Conservation (phyloP, 495 filamentous ascomycete species). For the Neurospora sp. region DNA sequence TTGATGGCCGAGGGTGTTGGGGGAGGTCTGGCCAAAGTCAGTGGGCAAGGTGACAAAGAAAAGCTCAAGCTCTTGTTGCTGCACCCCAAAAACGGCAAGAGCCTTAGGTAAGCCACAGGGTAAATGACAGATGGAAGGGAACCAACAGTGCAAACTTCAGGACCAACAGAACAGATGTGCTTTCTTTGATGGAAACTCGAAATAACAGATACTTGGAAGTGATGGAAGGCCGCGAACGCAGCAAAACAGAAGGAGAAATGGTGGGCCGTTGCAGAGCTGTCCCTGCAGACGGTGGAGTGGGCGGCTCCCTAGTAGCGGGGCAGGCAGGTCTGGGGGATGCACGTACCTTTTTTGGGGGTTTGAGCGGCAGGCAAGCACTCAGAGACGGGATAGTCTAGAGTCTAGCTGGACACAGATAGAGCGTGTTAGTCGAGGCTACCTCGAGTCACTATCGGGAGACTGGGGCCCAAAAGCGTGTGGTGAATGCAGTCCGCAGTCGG, state of each 20-base stretch:
- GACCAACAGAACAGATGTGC: background rate
- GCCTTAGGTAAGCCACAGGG: background rate
- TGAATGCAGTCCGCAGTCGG: background rate
- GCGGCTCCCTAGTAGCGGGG: constrained; percentile 11
- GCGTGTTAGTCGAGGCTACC: background rate
- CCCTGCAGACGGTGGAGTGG: constrained; percentile 1
- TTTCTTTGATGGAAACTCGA: background rate
- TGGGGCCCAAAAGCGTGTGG: background rate
- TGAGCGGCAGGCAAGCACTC: background rate
- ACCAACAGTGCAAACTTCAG: background rate
- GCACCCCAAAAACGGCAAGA: background rate
- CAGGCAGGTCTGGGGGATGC: constrained; percentile 13
- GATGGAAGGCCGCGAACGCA: constrained; percentile 7
- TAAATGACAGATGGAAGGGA: background rate
- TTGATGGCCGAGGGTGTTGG: background rate
- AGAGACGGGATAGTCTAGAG: background rate
- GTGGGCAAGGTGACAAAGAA: background rate
- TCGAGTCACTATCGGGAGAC: background rate
- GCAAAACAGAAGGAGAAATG: constrained; percentile 12
- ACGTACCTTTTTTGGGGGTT: constrained; percentile 19
- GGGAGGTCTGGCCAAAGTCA: background rate
- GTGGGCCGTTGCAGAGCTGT: constrained; percentile 11
- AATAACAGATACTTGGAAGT: background rate
- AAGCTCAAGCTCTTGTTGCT: background rate
- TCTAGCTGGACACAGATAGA: background rate